These are phyloP conservation scores for Stephania japonica DNA, from an alignment of 164 flowering plant genomes.

Conservation along the genomic window DNA sequence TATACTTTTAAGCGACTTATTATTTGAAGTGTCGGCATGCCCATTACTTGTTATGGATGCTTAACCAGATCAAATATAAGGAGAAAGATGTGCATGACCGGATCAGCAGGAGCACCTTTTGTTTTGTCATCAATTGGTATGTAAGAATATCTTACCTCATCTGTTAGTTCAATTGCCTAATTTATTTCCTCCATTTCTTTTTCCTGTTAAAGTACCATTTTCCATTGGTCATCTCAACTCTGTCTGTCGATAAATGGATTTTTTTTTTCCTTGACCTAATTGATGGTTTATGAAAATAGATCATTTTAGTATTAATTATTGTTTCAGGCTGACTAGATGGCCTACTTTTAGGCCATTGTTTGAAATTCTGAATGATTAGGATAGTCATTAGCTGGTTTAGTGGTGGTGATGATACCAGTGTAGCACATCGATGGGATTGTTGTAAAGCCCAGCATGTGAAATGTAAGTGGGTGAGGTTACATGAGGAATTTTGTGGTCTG, in stretches of 20 bases:
- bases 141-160: neutral
- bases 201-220: neutral
- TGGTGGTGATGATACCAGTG: neutral
- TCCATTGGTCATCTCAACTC: neutral
- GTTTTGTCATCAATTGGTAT: neutral
- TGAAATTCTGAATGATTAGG: neutral
- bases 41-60: neutral
- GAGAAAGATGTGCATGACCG: neutral
- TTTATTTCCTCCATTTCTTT: neutral
- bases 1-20: neutral
- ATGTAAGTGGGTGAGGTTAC: constrained; percentile 9
- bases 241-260: neutral
- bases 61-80: neutral
- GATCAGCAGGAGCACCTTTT: constrained; percentile 1
- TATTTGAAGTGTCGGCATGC: neutral
- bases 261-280: constrained; percentile 1
- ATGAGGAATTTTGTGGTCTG: neutral
- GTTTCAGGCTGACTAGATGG: neutral
- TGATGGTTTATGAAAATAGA: neutral
- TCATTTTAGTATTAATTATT: neutral
- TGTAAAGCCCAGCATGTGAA: neutral
- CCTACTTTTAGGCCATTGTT: neutral
- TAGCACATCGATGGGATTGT: constrained; percentile 5
- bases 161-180: constrained; percentile 1
- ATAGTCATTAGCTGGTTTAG: neutral